phyloP scores from a whole-genome alignment of 2,329 filamentous ascomycete species.

The Nemania serpens region DNA sequence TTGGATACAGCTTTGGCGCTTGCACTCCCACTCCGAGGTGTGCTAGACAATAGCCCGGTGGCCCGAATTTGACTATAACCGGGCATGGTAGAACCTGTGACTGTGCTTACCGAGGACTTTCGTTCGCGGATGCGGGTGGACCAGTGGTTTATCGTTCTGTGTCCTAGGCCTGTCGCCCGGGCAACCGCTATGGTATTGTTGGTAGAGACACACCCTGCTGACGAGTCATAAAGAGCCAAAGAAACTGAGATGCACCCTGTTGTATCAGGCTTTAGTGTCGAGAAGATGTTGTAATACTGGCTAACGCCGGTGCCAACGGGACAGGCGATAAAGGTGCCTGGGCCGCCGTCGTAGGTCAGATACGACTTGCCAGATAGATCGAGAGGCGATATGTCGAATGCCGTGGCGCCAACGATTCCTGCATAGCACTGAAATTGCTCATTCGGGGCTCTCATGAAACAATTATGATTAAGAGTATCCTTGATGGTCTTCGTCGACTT shows the following conservation, averaged over 20 bases:
- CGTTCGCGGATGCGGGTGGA: conserved; percentile 6
- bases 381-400: conserved; percentile 31
- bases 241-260: conserved; percentile 32
- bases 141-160: not conserved
- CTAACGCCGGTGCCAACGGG: conserved; percentile 27
- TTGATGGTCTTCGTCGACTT: conserved; percentile 32
- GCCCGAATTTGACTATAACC: conserved; percentile 12
- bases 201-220: conserved; percentile 25
- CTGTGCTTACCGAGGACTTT: conserved; percentile 1
- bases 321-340: conserved; percentile 37
- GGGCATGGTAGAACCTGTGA: conserved; percentile 6
- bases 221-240: conserved; percentile 31
- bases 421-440: conserved; percentile 38
- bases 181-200: conserved; percentile 9
- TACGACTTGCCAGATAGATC: conserved; percentile 28
- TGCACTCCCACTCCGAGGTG: conserved; percentile 6
- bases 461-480: conserved; percentile 35
- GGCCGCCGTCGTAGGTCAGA: conserved; percentile 35
- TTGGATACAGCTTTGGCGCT: not conserved
- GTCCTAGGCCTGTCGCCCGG: not conserved
- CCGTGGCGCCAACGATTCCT: conserved; percentile 32
- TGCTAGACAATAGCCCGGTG: conserved; percentile 16
- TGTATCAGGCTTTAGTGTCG: conserved; percentile 29
- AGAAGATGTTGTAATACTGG: conserved; percentile 36
- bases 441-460: conserved; percentile 36